phyloP scores from a whole-genome alignment of 2,329 filamentous ascomycete species.

The Ceratocystis colombiana region DNA sequence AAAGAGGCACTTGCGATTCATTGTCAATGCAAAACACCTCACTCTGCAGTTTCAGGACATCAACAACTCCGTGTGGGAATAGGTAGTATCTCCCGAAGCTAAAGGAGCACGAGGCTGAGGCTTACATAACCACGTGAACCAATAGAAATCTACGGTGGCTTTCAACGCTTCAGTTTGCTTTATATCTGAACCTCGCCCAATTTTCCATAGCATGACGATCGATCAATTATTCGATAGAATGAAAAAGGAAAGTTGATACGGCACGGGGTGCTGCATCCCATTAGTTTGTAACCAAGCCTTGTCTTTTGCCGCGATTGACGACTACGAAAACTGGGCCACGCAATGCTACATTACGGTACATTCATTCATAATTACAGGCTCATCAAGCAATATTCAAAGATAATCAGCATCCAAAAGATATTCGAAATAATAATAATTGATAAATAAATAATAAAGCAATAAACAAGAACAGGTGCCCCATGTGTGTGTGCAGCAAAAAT shows the following conservation, averaged over 20 bases:
- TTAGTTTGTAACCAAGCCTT: not conserved
- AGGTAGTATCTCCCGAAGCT: not conserved
- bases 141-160: too few relatives aligned
- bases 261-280: not conserved
- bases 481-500: conserved; percentile 2
- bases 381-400: too few relatives aligned
- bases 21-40: conserved; percentile 9
- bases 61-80: not conserved
- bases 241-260: too few relatives aligned
- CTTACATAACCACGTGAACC: too few relatives aligned
- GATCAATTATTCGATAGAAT: too few relatives aligned
- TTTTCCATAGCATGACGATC: too few relatives aligned
- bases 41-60: not conserved
- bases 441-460: not conserved
- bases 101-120: too few relatives aligned
- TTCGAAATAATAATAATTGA: not conserved
- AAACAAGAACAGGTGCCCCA: conserved; percentile 6
- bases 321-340: too few relatives aligned
- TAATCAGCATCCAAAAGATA: not conserved
- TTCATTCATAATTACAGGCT: not conserved
- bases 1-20: conserved; percentile 13
- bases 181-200: too few relatives aligned
- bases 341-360: too few relatives aligned
- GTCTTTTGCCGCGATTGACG: too few relatives aligned
- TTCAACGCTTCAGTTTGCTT: too few relatives aligned